Evolutionary conservation across 2,329 filamentous ascomycete genomes (phyloP).

Genomic region (Lecanicillium sp.): DNA sequence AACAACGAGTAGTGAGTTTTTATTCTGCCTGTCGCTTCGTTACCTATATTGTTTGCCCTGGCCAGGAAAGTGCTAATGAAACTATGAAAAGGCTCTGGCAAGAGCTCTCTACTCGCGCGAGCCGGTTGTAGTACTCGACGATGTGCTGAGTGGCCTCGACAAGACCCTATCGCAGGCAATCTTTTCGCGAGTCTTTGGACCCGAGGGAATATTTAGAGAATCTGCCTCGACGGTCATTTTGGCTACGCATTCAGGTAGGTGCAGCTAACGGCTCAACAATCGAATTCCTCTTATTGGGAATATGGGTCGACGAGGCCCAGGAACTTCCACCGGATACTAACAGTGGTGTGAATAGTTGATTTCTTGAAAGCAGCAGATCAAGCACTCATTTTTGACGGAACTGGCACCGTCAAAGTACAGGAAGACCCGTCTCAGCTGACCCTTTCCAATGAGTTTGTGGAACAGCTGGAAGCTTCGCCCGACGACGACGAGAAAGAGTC

Average conservation of each 20-base stretch:
- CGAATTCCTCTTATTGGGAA: too few species aligned
- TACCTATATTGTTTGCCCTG: too few species aligned
- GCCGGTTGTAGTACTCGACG: constrained; percentile 1
- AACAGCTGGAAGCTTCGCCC: too few species aligned
- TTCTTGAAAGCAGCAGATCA: constrained; percentile 3
- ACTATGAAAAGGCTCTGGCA: not conserved
- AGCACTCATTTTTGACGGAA: not conserved
- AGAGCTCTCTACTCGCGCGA: not conserved
- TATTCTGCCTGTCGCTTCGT: too few species aligned
- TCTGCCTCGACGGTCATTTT: not conserved
- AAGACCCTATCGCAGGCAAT: not conserved
- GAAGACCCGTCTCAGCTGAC: not conserved
- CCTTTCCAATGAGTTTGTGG: too few species aligned
- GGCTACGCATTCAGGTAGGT: not conserved
- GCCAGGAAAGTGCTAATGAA: too few species aligned
- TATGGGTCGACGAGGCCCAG: too few species aligned
- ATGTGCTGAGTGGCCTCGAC: constrained; percentile 3
- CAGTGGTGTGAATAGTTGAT: too few species aligned
- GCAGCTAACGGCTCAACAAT: too few species aligned
- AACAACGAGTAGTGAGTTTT: constrained; percentile 3
- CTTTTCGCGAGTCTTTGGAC: not conserved
- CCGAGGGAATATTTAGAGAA: not conserved
- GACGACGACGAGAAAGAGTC: too few species aligned
- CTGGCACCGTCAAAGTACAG: constrained; percentile 1
- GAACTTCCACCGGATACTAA: too few species aligned